Base-by-base conservation (phyloP, 169 alveolate genomes). In the Cryptosporidium baileyi region DNA sequence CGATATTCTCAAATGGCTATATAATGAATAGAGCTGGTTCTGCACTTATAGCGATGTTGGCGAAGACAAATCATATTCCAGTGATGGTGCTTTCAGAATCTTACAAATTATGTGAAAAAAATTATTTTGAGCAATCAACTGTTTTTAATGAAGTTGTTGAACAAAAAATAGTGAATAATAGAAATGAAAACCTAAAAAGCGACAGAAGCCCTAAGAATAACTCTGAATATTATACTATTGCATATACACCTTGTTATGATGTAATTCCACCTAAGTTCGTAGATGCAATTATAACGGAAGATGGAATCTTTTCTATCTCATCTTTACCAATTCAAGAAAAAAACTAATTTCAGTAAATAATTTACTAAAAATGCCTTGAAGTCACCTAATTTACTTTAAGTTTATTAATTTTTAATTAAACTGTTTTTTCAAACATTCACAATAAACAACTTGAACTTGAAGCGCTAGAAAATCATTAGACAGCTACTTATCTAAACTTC, bases 1-100 rank as follows among this genome's bases (percentile, higher is more conserved):
- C 85, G 3, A 57, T 74, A 1, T 74, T 74, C 26, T 74, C 85
- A 6, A 74, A 74, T 13, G 85, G 85, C 4, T 74, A 74, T 74
- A 67, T 74, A 22, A 74, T 74, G 85, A 74, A 74, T 41, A 67
- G 85, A 3, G 49, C 85, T 0, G 85, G 85, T 24, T 74, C 85
- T 4, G 60, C 85, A 34, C 57, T 74, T 24, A 59, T 74, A 32
- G 63, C 85, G 22, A 51, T 74, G 65, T 61, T 74, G 32, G 85
- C 74, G 8, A 74, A 74, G 15, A 74, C 43, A 52, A 36, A 54
- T 43, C 63, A 38, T 47, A 59, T 74, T 22, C 85, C 85, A 3
- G 67, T 74, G 0, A 24, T 74, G 85, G 41, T 74, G n/a, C 67
- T 57, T 36, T 38, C 85, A 4, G 85, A 74, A 36, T 74, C 85